A percentile compares a stretch with the other conserved stretches of the same genome.
phyloP scores from a whole-genome alignment of 805 yeast species.

The Lachancea quebecensis region DNA sequence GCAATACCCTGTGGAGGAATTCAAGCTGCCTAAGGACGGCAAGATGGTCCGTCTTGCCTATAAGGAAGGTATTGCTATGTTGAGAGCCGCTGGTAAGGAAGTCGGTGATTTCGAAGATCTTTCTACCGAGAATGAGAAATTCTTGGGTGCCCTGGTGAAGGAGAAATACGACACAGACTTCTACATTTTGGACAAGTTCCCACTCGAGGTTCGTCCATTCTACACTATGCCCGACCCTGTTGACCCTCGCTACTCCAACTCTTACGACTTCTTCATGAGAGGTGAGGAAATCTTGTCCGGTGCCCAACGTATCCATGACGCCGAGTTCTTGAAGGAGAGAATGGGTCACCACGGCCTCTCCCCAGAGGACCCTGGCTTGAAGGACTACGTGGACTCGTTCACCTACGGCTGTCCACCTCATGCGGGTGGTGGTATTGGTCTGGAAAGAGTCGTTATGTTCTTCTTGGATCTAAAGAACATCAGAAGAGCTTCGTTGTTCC shows the following conservation, averaged over 20 bases:
- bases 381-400: conserved; percentile 90
- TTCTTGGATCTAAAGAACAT: conserved; percentile 94
- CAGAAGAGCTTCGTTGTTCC: conserved; percentile 97
- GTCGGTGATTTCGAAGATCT: conserved; percentile 76
- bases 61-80: conserved; percentile 84
- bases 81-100: conserved; percentile 83
- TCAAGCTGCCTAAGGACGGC: conserved; percentile 87
- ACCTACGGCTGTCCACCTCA: conserved; percentile 96
- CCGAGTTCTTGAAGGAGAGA: conserved; percentile 72
- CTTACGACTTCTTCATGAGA: conserved; percentile 99
- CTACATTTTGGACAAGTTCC: conserved; percentile 97
- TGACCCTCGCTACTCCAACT: conserved; percentile 89
- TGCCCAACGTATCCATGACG: conserved; percentile 98
- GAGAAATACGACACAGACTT: conserved; percentile 96
- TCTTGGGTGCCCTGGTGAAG: conserved; percentile 83
- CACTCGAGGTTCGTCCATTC: conserved; percentile 93
- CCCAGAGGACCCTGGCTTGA: conserved; percentile 72
- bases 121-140: conserved; percentile 89
- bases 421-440: conserved; percentile 99
- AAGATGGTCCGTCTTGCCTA: conserved; percentile 85
- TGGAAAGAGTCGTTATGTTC: conserved; percentile 98
- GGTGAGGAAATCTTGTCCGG: conserved; percentile 99
- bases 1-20: conserved; percentile 97
- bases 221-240: conserved; percentile 98
- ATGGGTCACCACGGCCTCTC: conserved; percentile 78